Percentiles rank a stretch among this genome's conserved stretches.
phyloP scores from a whole-genome alignment of 2,329 filamentous ascomycete species.

The Ophiostoma australiae region DNA sequence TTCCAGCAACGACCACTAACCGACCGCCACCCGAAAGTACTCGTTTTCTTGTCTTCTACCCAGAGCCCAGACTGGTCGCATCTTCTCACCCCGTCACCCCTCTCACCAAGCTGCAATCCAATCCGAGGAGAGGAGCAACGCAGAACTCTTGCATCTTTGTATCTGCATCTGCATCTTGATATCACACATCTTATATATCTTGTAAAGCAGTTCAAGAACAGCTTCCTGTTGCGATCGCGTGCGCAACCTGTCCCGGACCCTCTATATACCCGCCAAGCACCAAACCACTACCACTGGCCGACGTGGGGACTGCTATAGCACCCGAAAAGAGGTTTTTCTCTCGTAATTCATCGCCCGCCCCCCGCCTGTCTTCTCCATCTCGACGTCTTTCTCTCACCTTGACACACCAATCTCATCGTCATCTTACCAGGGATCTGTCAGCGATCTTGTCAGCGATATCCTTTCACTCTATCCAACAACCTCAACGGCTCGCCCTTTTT shows the following conservation, averaged over 20 bases:
- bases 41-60: background rate
- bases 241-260: conserved; percentile 20
- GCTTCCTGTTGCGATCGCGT: conserved; percentile 18
- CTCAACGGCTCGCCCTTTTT: background rate
- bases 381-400: conserved; percentile 18
- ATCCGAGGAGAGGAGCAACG: background rate
- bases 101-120: background rate
- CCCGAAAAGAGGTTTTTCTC: conserved; percentile 26
- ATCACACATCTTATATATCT: background rate
- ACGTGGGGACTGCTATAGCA: conserved; percentile 26
- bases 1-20: background rate
- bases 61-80: background rate
- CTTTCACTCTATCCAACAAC: background rate
- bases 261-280: conserved; percentile 20
- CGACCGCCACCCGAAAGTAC: background rate
- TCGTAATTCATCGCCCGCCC: conserved; percentile 27
- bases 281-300: conserved; percentile 13
- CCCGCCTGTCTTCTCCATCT: conserved; percentile 21
- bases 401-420: conserved; percentile 18
- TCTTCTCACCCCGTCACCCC: background rate
- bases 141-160: background rate
- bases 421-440: conserved; percentile 11
- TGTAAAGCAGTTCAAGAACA: background rate
- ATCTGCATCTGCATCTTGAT: background rate
- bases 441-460: background rate